Percentiles rank a stretch among this genome's conserved stretches.
Conservation (phyloP, 1,139 yeast genomes). For the Blastobotrys aristatus region DNA sequence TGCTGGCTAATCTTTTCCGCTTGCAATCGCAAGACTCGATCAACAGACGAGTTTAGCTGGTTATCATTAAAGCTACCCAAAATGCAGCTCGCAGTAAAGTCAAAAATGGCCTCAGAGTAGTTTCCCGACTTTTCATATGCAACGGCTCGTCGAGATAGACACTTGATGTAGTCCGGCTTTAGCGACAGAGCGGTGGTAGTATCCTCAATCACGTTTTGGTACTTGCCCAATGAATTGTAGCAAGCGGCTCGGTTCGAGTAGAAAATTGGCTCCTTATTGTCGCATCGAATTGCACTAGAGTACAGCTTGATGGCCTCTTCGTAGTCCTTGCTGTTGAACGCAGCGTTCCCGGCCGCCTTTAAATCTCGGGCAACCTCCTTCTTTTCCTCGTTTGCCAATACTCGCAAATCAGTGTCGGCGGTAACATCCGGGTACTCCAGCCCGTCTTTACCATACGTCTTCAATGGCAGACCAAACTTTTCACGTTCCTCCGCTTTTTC, state of each 20-base stretch:
- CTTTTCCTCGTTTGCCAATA: constrained; percentile 41
- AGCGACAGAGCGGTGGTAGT: constrained; percentile 79
- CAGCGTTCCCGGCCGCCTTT: constrained; percentile 86
- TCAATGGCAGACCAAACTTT: constrained; percentile 11
- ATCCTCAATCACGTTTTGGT: constrained; percentile 79
- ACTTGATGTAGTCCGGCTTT: constrained; percentile 88
- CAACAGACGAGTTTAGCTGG: constrained; percentile 74
- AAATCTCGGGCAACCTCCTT: constrained; percentile 69
- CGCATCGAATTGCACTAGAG: constrained; percentile 65
- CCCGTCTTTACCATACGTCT: constrained; percentile 10
- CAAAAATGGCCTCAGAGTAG: constrained; percentile 84
- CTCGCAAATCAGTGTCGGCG: constrained; percentile 10
- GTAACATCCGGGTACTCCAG: constrained; percentile 14
- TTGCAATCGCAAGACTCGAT: constrained; percentile 70
- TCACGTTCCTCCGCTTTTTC: background rate
- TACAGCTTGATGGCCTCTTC: constrained; percentile 72
- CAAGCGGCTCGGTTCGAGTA: constrained; percentile 96
- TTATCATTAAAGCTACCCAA: constrained; percentile 57
- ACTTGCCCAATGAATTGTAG: constrained; percentile 73
- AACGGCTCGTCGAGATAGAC: constrained; percentile 62
- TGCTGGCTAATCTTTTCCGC: constrained; percentile 51
- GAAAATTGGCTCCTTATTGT: constrained; percentile 74
- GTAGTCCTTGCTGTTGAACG: constrained; percentile 65
- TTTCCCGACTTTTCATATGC: constrained; percentile 79
- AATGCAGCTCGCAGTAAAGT: constrained; percentile 64